Evolutionary conservation across 148 eudicot genomes (phyloP), one percentile per base, ranked within the genome.

Genomic region (Vaccinium corymbosum): DNA sequence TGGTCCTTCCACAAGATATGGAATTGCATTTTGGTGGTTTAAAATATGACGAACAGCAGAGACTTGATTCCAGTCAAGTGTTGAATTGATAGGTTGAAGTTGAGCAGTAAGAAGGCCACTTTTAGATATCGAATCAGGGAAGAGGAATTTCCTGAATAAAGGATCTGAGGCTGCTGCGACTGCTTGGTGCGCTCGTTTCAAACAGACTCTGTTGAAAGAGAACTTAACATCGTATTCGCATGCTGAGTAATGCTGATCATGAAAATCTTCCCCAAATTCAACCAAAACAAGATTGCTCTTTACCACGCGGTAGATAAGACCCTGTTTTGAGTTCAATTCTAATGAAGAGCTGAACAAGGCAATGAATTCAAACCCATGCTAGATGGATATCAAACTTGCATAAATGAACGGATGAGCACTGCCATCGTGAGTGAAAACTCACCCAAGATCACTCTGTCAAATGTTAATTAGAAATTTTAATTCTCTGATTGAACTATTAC

Each of bases 121-220:
- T 79, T 32, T 29, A 35, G 50, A 25, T 17, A 56, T 12, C 2
- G 14, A 77, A 77, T 68, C 19, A 8, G 88, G 88, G 72, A 83
- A 86, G 74, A 86, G 79, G 74, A 86, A 68, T 79, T 82, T 86
- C 52, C 52, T 52, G 79, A 82, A 82, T 16, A 55, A 62, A 29
- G 49, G 16, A 78, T 78, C 82, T 10, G 85, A 82, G 42, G 73
- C 87, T 77, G 82, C 79, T 55, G 52, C 77, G n/a, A 86, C 20
- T 71, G 87, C 87, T 78, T 86, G 85, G 80, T 86, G 84, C 46
- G 87, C 87, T 55, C 87, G 53, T 79, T 86, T 86, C 53, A 86
- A 79, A 78, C 87, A 86, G 27, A 61, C 35, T 78, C 85, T 82
- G 66, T 86, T 86, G 46, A 86, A 86, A 51, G 87, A 86, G 72